Conservation (phyloP, 176 grass and related monocot genomes). For the Rhynchospora tenuis region DNA sequence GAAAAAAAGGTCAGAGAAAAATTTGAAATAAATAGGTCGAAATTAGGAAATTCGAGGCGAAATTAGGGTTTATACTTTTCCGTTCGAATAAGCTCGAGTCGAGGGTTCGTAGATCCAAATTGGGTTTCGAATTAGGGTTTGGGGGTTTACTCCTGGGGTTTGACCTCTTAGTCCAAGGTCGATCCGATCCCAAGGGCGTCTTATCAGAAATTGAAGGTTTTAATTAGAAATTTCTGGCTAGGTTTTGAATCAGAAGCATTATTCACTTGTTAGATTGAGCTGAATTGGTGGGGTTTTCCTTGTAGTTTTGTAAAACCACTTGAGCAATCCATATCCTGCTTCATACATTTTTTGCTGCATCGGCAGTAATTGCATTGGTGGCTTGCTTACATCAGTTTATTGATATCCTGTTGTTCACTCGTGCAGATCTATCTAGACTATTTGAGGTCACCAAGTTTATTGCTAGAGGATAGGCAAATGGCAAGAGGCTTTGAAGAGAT, state of each 20-base stretch:
- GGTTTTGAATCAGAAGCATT: neutral
- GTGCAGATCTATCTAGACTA: conserved; percentile 6
- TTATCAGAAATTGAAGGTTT: neutral
- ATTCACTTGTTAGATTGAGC: neutral
- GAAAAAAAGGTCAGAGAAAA: neutral
- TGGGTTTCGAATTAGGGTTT: conserved; percentile 24
- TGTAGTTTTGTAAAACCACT: neutral
- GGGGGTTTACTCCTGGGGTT: neutral
- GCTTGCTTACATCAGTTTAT: neutral
- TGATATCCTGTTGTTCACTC: neutral
- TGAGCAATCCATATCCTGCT: neutral
- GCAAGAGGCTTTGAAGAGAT: conserved; percentile 6
- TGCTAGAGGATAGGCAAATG: conserved; percentile 14
- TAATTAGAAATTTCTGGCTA: neutral
- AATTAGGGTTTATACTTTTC: conserved; percentile 8
- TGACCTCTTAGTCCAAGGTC: neutral
- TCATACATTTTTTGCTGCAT: neutral
- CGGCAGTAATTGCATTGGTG: neutral
- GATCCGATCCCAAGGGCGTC: neutral
- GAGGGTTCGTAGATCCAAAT: neutral
- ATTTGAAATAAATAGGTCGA: neutral
- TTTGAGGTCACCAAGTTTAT: conserved; percentile 14
- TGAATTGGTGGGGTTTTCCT: neutral
- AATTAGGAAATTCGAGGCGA: neutral
- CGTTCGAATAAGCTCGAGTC: neutral